Evolutionary conservation across 176 grass and related monocot genomes (phyloP), one percentile per base, ranked within the genome.

Genomic region (Oryza glaberrima): DNA sequence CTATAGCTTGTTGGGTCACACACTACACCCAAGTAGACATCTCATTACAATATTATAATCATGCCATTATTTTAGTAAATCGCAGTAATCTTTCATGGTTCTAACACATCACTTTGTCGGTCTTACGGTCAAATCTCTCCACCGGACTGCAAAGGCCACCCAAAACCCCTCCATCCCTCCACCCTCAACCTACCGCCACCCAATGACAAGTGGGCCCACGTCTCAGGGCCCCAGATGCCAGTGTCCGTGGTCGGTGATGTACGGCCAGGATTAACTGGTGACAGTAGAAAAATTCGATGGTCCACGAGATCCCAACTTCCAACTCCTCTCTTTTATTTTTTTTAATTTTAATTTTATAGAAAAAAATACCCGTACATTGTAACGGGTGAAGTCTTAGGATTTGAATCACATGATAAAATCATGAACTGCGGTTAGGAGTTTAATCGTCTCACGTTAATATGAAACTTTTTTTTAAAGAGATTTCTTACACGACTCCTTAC

Each of bases 51-150:
- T 8, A 56, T 58, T 20, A 49, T 49, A 49, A 54, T 3, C 9
- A 23, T 63, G 58, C 8, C n/a, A 63, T 63, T 63, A 63, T 23
- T 58, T 63, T 23, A 63, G 9, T 63, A 6, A 63, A 63, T 23
- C 72, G 35, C 47, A 79, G 75, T 46, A 44, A 82, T 75, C 48
- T 76, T 38, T 74, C 40, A 36, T 46, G 52, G 84, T 87, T 87
- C 83, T 81, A 90, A 90, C 58, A 51, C 87, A 74, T n/a, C 84
- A 19, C 69, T 90, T 88, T 90, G 88, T 93, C 81, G 91, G 88
- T 85, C 81, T 77, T 61, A 61, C 5, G 85, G 91, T 93, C 91
- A 87, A 93, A 84, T 48, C 67, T 26, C 79, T 22, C 35, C 79
- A 32, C 2, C 20, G 0, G 11, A 4, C 11, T 36, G 26, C 13